Evolutionary conservation across 2,329 filamentous ascomycete species (phyloP).

Genomic region (Colletotrichum sp.): DNA sequence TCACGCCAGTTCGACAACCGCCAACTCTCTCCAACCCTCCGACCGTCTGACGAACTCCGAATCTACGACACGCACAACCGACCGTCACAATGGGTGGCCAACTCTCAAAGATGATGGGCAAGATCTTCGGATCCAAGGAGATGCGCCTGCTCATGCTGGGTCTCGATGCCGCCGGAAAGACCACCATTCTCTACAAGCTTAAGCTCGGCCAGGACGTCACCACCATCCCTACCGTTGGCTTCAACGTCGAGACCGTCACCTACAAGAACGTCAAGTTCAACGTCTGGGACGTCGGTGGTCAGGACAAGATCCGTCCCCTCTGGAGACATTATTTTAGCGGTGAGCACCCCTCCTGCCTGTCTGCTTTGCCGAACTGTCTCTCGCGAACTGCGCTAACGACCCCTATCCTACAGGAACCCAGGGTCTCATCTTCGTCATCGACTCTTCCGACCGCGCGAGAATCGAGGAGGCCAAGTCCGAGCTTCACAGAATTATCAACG

Average conservation of each 20-base stretch:
- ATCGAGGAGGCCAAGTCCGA: constrained; percentile 94
- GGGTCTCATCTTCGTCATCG: constrained; percentile 97
- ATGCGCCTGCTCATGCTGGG: constrained; percentile 99
- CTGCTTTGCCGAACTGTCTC: background rate
- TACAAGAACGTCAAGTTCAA: constrained; percentile 99
- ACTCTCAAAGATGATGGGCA: constrained; percentile 95
- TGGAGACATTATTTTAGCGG: constrained; percentile 98
- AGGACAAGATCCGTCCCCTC: constrained; percentile 97
- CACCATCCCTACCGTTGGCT: constrained; percentile 97
- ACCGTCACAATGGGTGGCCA: constrained; percentile 81
- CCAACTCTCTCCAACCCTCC: background rate
- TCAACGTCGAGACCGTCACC: constrained; percentile 98
- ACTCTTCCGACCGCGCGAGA: constrained; percentile 88
- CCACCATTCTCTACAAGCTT: constrained; percentile 98
- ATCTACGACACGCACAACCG: background rate
- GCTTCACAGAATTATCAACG: constrained; percentile 95
- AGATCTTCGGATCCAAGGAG: constrained; percentile 99
- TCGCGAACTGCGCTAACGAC: background rate
- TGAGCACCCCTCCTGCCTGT: constrained; percentile 37
- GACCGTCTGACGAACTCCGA: background rate
- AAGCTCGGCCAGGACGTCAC: constrained; percentile 98
- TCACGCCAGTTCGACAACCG: background rate
- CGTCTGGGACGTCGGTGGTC: constrained; percentile 97
- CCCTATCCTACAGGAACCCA: constrained; percentile 73
- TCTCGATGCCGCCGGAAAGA: constrained; percentile 97